Evolutionary conservation across 192 early-diverging fungal genomes (phyloP), one percentile per base, ranked within the genome.

Genomic region (Coemansia sp.): DNA sequence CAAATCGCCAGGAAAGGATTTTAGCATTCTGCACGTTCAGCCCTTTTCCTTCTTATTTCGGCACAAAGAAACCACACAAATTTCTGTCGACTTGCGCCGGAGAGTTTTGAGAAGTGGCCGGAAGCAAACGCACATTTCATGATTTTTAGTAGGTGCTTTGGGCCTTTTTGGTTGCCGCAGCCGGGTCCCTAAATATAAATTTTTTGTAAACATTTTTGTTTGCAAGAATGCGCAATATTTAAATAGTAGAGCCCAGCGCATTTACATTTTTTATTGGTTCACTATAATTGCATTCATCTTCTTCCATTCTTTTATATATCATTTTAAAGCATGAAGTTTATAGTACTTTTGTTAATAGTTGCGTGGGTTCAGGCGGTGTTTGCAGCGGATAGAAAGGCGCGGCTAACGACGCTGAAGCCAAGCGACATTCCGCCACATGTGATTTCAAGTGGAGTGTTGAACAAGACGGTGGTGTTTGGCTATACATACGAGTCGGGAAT

Each of bases 381-480:
- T 4, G 64, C 56, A 9, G 19, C 46, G 14, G 19, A 9, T 17
- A n/a, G 23, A 0, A 5, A n/a, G 4, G 37, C 61, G n/a, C 61
- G 59, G 11, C 51, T 65, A 28, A 26, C 52, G 2, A 57, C n/a
- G 14, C 21, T 73, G 12, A 47, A 12, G 19, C 11, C 65, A 7
- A 31, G 40, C 52, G 71, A 73, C 12, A 59, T 73, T 42, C 60
- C 76, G 3, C 31, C 23, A 1, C 12, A 60, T 5, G 76, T 70
- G 20, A 14, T 73, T 11, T 48, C 44, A n/a, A 79, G 71, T 44
- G 71, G 76, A 51, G 57, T 73, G 7, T 57, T 70, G 12, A 50
- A 70, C 22, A 50, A 64, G 17, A 55, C 75, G 1, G 69, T 66
- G 2, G 64, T 78, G 3, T 72, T 78, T 59, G 75, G 75, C 11